Base-by-base conservation (phyloP, 805 yeast species). In the Saccharomyces eubayanus region DNA sequence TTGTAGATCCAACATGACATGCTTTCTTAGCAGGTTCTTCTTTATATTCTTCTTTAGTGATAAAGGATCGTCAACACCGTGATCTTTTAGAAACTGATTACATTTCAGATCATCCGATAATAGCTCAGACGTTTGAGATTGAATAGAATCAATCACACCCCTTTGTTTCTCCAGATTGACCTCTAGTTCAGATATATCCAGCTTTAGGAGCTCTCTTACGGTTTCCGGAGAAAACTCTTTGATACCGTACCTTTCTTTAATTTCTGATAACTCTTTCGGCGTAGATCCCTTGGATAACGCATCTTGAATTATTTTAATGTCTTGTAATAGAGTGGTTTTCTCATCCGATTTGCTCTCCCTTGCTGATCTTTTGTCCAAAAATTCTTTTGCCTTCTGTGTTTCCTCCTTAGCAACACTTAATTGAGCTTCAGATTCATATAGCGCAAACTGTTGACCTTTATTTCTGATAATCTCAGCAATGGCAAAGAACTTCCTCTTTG, bases 391-490 rank as follows among this genome's bases (percentile, higher is more conserved):
- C 69, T 80, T 83, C 47, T 62, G 63, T 41, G 75, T 70, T 71
- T 89, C 95, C 67, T 89, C 95, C n/a, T 72, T 64, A 1, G 75
- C 71, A 20, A 90, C 92, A 59, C 79, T 77, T 49, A 73, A 72
- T 61, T 83, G 85, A 51, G 96, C 96, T 62, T 84, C 81, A 46
- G 76, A 74, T 68, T 87, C 87, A 73, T 87, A 90, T 58, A 78
- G 74, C 28, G 87, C 92, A 77, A 91, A 89, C 70, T 89, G 92
- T 66, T 90, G 91, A 79, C 97, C 98, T 72, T 87, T 83, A 65
- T 88, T 85, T 67, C 79, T 83, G 72, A 89, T 81, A 68, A 92
- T 88, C 67, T 92, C 97, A 2, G 97, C 96, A 55, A 92, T 83
- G 9, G 97, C 90, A 74, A 92, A 92, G 57, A 79, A 81, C 71